A percentile compares a stretch with the other conserved stretches of the same genome.
Evolutionary conservation across 1,284 basidiomycete species (phyloP).

Genomic region (Ustilago xerochloae): DNA sequence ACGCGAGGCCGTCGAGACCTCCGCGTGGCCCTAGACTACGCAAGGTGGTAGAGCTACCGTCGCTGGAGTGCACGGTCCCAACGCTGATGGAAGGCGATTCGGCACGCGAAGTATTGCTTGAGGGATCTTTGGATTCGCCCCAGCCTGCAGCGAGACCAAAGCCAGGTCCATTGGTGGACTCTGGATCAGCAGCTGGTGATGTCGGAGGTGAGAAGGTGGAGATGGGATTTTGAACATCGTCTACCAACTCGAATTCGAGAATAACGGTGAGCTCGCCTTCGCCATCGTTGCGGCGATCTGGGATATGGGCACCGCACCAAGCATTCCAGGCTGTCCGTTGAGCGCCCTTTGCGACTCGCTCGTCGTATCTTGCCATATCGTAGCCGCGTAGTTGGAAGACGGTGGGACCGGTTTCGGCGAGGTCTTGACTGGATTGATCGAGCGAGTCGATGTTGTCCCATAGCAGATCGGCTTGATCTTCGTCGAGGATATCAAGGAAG

Average conservation of each 20-base stretch:
- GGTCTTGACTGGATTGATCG: conserved; percentile 72
- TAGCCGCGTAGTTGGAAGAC: conserved; percentile 80
- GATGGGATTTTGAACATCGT: conserved; percentile 79
- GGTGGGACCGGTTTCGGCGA: conserved; percentile 51
- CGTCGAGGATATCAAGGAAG: conserved; percentile 79
- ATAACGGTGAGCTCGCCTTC: conserved; percentile 50
- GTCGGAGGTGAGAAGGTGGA: conserved; percentile 43
- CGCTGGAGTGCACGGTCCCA: conserved; percentile 42
- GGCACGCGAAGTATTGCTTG: not conserved
- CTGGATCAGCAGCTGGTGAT: conserved; percentile 22
- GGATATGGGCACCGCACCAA: conserved; percentile 81
- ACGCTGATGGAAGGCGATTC: conserved; percentile 41
- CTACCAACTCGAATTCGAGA: conserved; percentile 85
- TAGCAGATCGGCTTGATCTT: conserved; percentile 78
- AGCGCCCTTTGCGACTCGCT: conserved; percentile 69
- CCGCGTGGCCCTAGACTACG: conserved; percentile 8
- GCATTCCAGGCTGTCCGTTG: conserved; percentile 77
- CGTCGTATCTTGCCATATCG: conserved; percentile 65
- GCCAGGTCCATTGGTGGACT: conserved; percentile 55
- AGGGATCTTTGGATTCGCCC: too few species aligned
- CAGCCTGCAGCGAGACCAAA: conserved; percentile 21
- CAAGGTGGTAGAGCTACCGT: conserved; percentile 24
- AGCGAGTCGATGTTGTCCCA: conserved; percentile 83
- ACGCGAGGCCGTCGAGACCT: conserved; percentile 53
- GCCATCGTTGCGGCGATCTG: conserved; percentile 30